A percentile compares a stretch with the other conserved stretches of the same genome.
These are phyloP conservation scores for Pichia sp. DNA, from an alignment of 1,139 yeast species.

Conservation along the genomic window DNA sequence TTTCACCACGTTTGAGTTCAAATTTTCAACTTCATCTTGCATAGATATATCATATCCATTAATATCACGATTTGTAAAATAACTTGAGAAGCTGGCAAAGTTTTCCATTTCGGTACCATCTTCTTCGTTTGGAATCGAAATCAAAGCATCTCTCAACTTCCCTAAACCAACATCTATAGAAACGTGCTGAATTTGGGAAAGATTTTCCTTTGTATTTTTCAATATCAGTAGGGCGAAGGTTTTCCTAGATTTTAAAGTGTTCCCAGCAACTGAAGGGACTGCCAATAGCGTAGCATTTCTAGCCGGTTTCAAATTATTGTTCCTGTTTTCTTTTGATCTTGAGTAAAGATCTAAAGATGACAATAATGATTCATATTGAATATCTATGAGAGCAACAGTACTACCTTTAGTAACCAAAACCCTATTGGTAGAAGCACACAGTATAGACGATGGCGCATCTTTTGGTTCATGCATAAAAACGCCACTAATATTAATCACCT, in stretches of 20 bases:
- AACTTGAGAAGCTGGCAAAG: slow-evolving; percentile 12
- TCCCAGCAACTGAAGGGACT: slow-evolving; percentile 39
- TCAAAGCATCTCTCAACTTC: slow-evolving; percentile 61
- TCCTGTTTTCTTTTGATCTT: slow-evolving; percentile 21
- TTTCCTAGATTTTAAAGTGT: slow-evolving; percentile 33
- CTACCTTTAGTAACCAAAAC: slow-evolving; percentile 36
- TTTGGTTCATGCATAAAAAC: slow-evolving; percentile 18
- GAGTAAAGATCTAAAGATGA: slow-evolving; percentile 32
- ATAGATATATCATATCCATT: slow-evolving; percentile 16
- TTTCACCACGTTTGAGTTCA: slow-evolving; percentile 5
- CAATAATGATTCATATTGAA: slow-evolving; percentile 38
- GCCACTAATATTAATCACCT: slow-evolving; percentile 14
- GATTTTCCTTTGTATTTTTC: slow-evolving; percentile 38
- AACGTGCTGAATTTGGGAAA: slow-evolving; percentile 37
- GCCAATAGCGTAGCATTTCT: slow-evolving; percentile 29
- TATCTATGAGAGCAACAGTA: slow-evolving; percentile 38
- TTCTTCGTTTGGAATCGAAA: slow-evolving; percentile 35
- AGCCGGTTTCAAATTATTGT: slow-evolving; percentile 17
- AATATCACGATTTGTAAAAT: slow-evolving; percentile 8
- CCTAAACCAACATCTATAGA: slow-evolving; percentile 65
- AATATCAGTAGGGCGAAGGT: slow-evolving; percentile 40
- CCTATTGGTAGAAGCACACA: slow-evolving; percentile 40
- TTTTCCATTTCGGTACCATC: slow-evolving; percentile 4
- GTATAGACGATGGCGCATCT: slow-evolving; percentile 18
- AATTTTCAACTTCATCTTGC: slow-evolving; percentile 15